Conservation (phyloP, 1,139 yeast species). For the Sugiyamaella novakii region DNA sequence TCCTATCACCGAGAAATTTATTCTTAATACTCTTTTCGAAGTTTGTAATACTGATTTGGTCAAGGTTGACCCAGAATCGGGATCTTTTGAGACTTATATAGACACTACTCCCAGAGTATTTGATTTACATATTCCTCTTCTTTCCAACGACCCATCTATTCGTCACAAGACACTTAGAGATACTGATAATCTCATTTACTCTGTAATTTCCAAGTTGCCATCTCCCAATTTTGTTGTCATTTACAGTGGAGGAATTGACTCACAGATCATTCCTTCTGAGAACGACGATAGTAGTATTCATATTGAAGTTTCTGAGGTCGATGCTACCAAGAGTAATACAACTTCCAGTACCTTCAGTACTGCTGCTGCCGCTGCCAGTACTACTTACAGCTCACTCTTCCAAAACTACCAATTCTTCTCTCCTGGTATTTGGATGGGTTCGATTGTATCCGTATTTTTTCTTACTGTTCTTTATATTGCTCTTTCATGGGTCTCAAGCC, state of each 20-base stretch:
- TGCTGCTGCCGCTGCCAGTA: conserved; percentile 1
- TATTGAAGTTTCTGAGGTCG: neutral
- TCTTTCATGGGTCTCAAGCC: conserved; percentile 59
- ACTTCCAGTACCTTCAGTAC: conserved; percentile 1
- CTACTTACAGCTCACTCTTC: conserved; percentile 41
- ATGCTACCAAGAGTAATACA: conserved; percentile 17
- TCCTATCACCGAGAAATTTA: neutral
- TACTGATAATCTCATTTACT: conserved; percentile 36
- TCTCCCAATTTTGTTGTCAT: conserved; percentile 41
- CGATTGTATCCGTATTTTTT: conserved; percentile 58
- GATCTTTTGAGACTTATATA: conserved; percentile 33
- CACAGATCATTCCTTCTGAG: neutral
- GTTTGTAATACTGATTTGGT: conserved; percentile 38
- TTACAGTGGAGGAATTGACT: conserved; percentile 33
- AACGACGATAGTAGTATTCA: conserved; percentile 3
- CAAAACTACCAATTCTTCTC: conserved; percentile 54
- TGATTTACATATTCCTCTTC: conserved; percentile 34
- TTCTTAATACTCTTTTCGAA: conserved; percentile 1
- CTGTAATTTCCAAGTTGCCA: conserved; percentile 38
- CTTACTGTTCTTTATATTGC: conserved; percentile 56
- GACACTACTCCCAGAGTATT: conserved; percentile 41
- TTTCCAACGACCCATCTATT: conserved; percentile 26
- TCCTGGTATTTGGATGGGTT: conserved; percentile 70
- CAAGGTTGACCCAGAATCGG: conserved; percentile 32
- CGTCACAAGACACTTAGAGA: conserved; percentile 30